phyloP scores from a whole-genome alignment of 2,329 filamentous ascomycete species.

The Chaetomium sp. region DNA sequence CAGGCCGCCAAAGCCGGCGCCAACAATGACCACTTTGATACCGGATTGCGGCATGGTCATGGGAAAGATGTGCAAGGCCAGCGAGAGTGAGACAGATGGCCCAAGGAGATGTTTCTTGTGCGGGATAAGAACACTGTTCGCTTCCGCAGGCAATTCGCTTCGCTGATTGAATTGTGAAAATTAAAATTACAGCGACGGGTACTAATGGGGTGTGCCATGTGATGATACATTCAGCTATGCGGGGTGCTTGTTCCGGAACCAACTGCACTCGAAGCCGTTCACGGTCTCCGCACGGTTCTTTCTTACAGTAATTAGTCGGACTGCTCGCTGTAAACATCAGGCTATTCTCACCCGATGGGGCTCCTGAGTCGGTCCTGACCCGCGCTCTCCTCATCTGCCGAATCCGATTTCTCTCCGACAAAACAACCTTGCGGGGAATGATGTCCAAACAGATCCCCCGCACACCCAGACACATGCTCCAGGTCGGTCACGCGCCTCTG shows the following conservation, averaged over 20 bases:
- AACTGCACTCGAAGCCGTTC: background rate
- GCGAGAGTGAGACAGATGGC: background rate
- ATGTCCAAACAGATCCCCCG: background rate
- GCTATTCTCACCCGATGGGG: constrained; percentile 12
- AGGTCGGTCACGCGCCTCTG: background rate
- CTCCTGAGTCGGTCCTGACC: no score
- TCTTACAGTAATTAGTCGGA: background rate
- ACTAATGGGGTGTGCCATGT: background rate
- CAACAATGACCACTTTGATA: constrained; percentile 47
- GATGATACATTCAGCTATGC: background rate
- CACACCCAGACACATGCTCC: background rate
- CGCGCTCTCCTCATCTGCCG: constrained; percentile 14
- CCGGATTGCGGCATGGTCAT: constrained; percentile 33
- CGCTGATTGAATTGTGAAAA: no score
- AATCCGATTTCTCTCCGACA: background rate
- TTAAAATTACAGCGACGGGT: background rate
- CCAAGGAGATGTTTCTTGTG: background rate
- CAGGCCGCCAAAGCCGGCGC: constrained; percentile 54
- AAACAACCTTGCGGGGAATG: background rate
- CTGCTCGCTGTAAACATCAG: constrained; percentile 13
- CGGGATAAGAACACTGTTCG: no score
- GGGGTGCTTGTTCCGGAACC: background rate
- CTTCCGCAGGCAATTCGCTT: no score
- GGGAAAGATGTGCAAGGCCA: background rate
- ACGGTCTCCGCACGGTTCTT: no score